These are phyloP conservation scores for Alternaria conjuncta DNA, from an alignment of 2,329 filamentous ascomycete species.

Conservation along the genomic window DNA sequence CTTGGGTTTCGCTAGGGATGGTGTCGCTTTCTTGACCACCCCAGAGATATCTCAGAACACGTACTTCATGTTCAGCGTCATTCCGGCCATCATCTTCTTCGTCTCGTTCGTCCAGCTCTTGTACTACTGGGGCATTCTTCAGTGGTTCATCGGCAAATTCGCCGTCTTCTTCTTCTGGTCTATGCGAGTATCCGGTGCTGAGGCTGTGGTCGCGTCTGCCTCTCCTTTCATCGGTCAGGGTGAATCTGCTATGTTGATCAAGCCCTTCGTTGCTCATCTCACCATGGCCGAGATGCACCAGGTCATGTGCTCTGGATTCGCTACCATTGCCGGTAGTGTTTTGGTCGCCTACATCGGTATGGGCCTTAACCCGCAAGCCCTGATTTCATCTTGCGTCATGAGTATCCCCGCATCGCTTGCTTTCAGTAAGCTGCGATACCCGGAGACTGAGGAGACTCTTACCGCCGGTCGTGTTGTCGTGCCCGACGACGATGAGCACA, in stretches of 20 bases:
- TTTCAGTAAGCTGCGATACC: constrained; percentile 87
- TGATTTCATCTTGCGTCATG: constrained; percentile 94
- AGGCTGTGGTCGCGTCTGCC: constrained; percentile 91
- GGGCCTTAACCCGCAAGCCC: constrained; percentile 81
- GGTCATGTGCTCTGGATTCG: constrained; percentile 90
- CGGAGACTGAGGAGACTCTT: constrained; percentile 84
- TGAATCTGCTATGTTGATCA: constrained; percentile 91
- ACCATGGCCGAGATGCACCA: constrained; percentile 90
- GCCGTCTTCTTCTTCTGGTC: constrained; percentile 91
- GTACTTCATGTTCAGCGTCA: constrained; percentile 79
- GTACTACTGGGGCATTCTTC: constrained; percentile 79
- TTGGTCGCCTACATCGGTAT: constrained; percentile 85
- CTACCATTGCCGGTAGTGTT: constrained; percentile 88
- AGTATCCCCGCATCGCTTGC: constrained; percentile 90
- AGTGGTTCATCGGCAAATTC: constrained; percentile 90
- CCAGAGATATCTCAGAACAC: constrained; percentile 48
- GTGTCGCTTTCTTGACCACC: constrained; percentile 74
- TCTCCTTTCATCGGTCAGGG: constrained; percentile 95
- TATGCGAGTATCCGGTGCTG: constrained; percentile 84
- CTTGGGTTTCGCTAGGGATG: constrained; percentile 76
- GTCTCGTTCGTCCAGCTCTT: constrained; percentile 87
- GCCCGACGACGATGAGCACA: constrained; percentile 77
- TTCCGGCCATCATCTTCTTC: constrained; percentile 97
- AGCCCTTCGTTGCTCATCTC: constrained; percentile 82
- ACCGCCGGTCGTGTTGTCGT: constrained; percentile 83